A percentile compares a stretch with the other conserved stretches of the same genome.
Conservation (phyloP, 164 flowering plant species). For the Houttuynia cordata region DNA sequence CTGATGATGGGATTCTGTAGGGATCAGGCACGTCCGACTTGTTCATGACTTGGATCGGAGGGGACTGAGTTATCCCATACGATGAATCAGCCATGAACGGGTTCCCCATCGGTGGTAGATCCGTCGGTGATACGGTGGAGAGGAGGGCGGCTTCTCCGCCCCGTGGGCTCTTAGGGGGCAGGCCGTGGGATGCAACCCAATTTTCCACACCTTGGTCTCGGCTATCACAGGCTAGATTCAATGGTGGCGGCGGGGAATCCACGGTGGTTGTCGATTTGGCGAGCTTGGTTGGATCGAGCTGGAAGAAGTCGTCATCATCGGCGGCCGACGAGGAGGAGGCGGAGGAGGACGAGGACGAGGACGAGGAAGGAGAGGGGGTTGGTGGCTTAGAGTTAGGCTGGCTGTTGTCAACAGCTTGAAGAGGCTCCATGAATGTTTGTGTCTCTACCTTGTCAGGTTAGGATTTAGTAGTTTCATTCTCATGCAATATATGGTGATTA, state of each 20-base stretch:
- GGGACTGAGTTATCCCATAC: constrained; percentile 14
- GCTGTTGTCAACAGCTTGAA: neutral
- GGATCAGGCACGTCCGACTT: constrained; percentile 32
- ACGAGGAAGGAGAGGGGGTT: constrained; percentile 4
- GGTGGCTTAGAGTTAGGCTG: neutral
- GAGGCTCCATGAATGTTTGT: neutral
- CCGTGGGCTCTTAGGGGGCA: neutral
- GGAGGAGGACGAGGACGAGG: constrained; percentile 22
- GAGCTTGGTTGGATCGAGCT: constrained; percentile 9
- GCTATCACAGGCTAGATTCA: too few species aligned
- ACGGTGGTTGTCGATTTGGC: constrained; percentile 1
- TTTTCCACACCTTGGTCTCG: too few species aligned
- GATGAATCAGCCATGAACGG: neutral
- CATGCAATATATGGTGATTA: too few species aligned
- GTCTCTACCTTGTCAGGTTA: neutral
- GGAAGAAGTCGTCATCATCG: constrained; percentile 23
- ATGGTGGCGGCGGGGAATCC: too few species aligned
- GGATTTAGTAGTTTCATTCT: too few species aligned
- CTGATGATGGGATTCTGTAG: constrained; percentile 52
- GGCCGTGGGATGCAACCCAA: too few species aligned
- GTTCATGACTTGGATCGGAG: constrained; percentile 56
- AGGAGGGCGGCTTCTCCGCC: neutral
- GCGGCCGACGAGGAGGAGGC: too few species aligned
- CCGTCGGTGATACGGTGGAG: neutral
- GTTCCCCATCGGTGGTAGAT: neutral